Evolutionary conservation across 495 filamentous ascomycete species (phyloP).

Genomic region (Lindgomyces ingoldianus): DNA sequence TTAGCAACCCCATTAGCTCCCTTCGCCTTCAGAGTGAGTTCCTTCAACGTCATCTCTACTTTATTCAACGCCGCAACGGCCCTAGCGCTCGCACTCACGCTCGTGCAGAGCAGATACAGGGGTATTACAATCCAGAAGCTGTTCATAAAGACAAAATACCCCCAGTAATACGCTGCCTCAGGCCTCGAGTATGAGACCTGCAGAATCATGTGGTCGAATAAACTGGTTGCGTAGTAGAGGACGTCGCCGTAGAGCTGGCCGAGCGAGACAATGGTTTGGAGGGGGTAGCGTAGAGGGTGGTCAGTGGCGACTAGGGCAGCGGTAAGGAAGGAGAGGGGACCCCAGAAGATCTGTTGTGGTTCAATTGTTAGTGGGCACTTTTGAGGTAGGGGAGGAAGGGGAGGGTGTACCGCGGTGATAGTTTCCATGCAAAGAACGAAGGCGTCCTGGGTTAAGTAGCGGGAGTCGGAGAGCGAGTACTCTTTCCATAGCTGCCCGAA

Average conservation of each 20-base stretch:
- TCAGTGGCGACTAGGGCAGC: conserved; percentile 61
- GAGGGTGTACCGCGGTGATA: conserved; percentile 71
- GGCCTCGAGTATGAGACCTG: conserved; percentile 68
- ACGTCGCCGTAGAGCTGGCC: conserved; percentile 85
- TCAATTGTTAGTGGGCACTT: conserved; percentile 5
- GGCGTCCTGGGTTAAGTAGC: conserved; percentile 75
- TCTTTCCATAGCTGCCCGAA: conserved; percentile 88
- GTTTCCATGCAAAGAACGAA: conserved; percentile 85
- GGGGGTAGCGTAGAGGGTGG: conserved; percentile 65
- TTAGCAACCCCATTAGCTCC: conserved; percentile 23
- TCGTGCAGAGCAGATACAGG: conserved; percentile 32
- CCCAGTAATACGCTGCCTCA: conserved; percentile 81
- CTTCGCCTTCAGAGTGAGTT: conserved; percentile 29
- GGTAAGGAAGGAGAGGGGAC: conserved; percentile 72
- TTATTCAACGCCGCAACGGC: conserved; percentile 33
- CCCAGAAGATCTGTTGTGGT: conserved; percentile 64
- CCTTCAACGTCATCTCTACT: conserved; percentile 34
- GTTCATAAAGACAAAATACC: conserved; percentile 86
- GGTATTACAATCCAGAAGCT: conserved; percentile 84
- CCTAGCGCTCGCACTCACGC: conserved; percentile 17
- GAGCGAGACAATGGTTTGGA: conserved; percentile 71
- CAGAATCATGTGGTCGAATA: conserved; percentile 63
- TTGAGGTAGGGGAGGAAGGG: not conserved
- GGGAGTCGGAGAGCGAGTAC: conserved; percentile 79
- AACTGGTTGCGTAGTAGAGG: conserved; percentile 81